Percentiles rank a stretch among this genome's conserved stretches.
Conservation (phyloP, 495 filamentous ascomycete species). For the Delitschia confertaspora region DNA sequence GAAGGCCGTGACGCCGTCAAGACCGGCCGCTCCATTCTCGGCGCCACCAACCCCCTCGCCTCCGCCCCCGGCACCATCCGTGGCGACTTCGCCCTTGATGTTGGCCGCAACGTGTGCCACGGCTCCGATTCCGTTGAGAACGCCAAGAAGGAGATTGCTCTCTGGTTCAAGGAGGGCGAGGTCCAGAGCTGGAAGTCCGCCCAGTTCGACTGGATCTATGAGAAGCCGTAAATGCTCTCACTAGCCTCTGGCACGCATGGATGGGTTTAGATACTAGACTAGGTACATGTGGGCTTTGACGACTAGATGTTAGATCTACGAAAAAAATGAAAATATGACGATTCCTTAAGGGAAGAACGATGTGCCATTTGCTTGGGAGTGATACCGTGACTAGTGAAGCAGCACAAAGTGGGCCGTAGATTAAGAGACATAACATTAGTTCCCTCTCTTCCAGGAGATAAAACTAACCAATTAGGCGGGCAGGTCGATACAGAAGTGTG, state of each 20-base stretch:
- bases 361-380: no score
- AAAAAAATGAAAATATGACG: no score
- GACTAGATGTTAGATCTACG: not conserved
- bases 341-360: no score
- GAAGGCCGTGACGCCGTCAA: slow-evolving; percentile 96
- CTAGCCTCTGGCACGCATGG: no score
- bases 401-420: no score
- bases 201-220: slow-evolving; percentile 88
- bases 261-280: not conserved
- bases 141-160: slow-evolving; percentile 97
- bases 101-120: slow-evolving; percentile 99
- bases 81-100: slow-evolving; percentile 65
- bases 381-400: no score
- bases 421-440: no score
- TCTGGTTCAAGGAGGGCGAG: slow-evolving; percentile 90
- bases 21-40: slow-evolving; percentile 90
- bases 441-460: no score
- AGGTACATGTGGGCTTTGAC: not conserved
- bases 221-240: slow-evolving; percentile 47
- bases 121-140: slow-evolving; percentile 96
- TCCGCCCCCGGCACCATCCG: slow-evolving; percentile 95
- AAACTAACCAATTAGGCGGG: no score
- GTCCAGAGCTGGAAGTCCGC: slow-evolving; percentile 68
- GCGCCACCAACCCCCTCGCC: slow-evolving; percentile 94
- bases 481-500: no score